A percentile compares a stretch with the other conserved stretches of the same genome.
Conservation (phyloP, 1,139 yeast species). For the Lizanozyma gosingica region DNA sequence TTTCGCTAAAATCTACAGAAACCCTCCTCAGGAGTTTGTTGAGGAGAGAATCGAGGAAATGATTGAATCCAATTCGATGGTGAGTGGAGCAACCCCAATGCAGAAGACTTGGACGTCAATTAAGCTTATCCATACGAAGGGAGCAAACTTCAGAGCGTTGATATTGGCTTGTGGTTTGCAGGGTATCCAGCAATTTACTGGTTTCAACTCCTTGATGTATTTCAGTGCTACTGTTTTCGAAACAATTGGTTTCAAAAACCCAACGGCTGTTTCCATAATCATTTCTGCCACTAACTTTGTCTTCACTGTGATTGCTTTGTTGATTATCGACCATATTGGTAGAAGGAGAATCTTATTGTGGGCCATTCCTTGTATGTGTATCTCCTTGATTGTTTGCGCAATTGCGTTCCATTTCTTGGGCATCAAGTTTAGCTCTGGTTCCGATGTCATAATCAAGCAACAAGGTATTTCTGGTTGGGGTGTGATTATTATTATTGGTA, state of each 20-base stretch:
- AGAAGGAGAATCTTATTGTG: conserved; percentile 69
- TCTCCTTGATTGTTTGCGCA: conserved; percentile 69
- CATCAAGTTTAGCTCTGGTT: conserved; percentile 42
- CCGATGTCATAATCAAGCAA: conserved; percentile 30
- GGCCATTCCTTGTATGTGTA: conserved; percentile 75
- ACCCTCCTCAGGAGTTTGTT: conserved; percentile 48
- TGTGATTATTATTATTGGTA: conserved; percentile 69
- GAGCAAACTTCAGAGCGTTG: conserved; percentile 81
- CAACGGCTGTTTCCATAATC: conserved; percentile 89
- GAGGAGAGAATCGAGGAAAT: conserved; percentile 54
- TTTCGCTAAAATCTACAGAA: conserved; percentile 46
- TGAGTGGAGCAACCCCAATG: conserved; percentile 50
- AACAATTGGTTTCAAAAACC: conserved; percentile 75
- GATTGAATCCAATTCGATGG: conserved; percentile 46
- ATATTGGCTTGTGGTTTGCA: conserved; percentile 86
- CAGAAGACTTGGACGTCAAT: conserved; percentile 53
- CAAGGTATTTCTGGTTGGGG: conserved; percentile 75
- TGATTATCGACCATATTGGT: conserved; percentile 78
- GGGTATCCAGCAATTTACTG: conserved; percentile 92
- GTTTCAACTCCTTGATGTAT: conserved; percentile 92
- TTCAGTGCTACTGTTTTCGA: conserved; percentile 85
- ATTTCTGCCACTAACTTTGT: conserved; percentile 89
- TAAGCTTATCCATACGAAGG: conserved; percentile 60
- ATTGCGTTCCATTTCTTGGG: conserved; percentile 82
- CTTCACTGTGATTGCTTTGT: conserved; percentile 73